These are phyloP conservation scores for Amaranthus tricolor DNA, from an alignment of 179 eudicot species.

Conservation along the genomic window DNA sequence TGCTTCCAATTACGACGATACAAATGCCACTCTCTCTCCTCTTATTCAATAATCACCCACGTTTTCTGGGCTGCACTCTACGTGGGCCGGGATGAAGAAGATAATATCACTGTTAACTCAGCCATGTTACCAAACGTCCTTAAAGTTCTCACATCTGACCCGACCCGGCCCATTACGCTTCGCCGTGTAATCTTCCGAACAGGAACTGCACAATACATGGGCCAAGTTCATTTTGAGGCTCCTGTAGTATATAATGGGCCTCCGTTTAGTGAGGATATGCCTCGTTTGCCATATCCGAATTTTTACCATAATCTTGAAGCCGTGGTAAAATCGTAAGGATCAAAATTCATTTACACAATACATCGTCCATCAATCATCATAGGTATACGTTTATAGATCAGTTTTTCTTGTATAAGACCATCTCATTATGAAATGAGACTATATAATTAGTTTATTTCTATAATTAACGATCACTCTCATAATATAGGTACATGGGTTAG, in stretches of 20 bases:
- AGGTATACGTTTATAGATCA: too few relatives aligned
- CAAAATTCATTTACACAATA: constrained; percentile 24
- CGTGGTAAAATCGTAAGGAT: constrained; percentile 14
- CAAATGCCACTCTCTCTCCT: constrained; percentile 24
- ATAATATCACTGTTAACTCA: constrained; percentile 14
- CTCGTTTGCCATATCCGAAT: constrained; percentile 26
- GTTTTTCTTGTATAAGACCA: too few relatives aligned
- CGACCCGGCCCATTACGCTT: constrained; percentile 3
- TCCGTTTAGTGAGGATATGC: constrained; percentile 32
- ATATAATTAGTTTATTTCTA: too few relatives aligned
- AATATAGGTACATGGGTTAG: too few relatives aligned
- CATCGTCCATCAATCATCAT: constrained; percentile 33
- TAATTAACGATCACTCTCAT: too few relatives aligned
- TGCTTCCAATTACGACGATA: constrained; percentile 19
- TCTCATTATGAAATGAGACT: too few relatives aligned
- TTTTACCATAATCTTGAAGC: constrained; percentile 37
- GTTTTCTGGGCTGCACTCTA: constrained; percentile 33
- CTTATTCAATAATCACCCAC: constrained; percentile 28
- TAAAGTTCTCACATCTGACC: constrained; percentile 1
- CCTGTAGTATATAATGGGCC: constrained; percentile 8
- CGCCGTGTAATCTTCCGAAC: constrained; percentile 32
- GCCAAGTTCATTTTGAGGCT: constrained; percentile 17
- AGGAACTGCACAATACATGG: constrained; percentile 31
- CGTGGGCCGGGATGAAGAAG: constrained; percentile 14
- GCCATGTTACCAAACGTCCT: constrained; percentile 32